Conservation (phyloP, 257 asterid genomes). For the Lithospermum erythrorhizon region DNA sequence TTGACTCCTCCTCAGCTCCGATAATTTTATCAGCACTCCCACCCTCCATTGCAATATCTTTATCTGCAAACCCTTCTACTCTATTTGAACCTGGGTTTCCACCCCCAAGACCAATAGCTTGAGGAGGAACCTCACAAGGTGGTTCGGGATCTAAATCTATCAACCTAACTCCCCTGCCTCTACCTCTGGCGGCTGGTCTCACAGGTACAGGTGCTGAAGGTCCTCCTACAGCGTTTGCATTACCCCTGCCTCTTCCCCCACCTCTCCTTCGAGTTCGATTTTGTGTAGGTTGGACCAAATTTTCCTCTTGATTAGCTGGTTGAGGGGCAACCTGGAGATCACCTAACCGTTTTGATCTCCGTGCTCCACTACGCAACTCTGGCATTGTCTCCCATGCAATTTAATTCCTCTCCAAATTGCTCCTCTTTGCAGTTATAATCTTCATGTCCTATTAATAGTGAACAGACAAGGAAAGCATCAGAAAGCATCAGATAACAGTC, state of each 20-base stretch:
- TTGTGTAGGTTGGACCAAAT: conserved; percentile 51
- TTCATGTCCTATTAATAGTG: conserved; percentile 10
- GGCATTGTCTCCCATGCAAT: conserved; percentile 99
- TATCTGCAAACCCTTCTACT: conserved; percentile 58
- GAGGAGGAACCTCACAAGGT: conserved; percentile 58
- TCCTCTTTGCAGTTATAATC: conserved; percentile 32
- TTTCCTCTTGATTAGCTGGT: conserved; percentile 60
- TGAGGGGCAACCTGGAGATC: conserved; percentile 95
- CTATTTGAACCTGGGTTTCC: conserved; percentile 54
- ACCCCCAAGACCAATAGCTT: conserved; percentile 53
- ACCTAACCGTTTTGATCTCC: conserved; percentile 99
- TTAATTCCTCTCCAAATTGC: conserved; percentile 37
- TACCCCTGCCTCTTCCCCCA: conserved; percentile 75
- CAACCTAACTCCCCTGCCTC: conserved; percentile 83
- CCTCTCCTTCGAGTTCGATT: conserved; percentile 71
- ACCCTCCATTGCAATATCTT: conserved; percentile 82
- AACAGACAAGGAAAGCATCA: conserved; percentile 1
- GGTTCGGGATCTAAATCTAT: conserved; percentile 80
- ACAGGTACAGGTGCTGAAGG: conserved; percentile 70
- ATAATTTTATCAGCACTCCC: conserved; percentile 77
- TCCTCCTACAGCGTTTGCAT: conserved; percentile 84
- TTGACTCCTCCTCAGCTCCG: conserved; percentile 83
- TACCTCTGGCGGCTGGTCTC: conserved; percentile 69
- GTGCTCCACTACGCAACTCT: conserved; percentile 98
- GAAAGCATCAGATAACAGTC: no score